Conservation (phyloP, 2,329 filamentous ascomycete species). For the Colletotrichum eremochloae region DNA sequence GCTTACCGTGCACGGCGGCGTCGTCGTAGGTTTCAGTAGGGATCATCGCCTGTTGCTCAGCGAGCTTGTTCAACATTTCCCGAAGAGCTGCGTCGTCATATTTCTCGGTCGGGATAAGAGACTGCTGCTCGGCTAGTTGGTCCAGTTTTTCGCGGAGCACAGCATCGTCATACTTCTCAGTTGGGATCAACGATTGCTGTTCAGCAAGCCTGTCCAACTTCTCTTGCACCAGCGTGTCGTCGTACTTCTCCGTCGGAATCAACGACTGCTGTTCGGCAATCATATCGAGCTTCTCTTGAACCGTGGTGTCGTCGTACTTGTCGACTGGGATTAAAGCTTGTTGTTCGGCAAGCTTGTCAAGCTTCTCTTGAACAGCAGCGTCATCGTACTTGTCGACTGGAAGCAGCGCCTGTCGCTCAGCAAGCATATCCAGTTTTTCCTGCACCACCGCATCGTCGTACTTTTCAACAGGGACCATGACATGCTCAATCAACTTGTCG, state of each 20-base stretch:
- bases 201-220: constrained; percentile 34
- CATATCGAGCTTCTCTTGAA: constrained; percentile 29
- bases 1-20: constrained; percentile 47
- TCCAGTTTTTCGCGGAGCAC: constrained; percentile 22
- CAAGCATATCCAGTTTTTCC: constrained; percentile 70
- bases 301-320: constrained; percentile 23
- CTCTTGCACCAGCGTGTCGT: constrained; percentile 20
- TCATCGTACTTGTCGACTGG: constrained; percentile 46
- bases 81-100: constrained; percentile 47
- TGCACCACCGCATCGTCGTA: constrained; percentile 60
- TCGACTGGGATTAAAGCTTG: constrained; percentile 55
- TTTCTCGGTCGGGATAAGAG: constrained; percentile 38
- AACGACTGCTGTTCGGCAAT: constrained; percentile 61
- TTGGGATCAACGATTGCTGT: constrained; percentile 59
- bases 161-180: constrained; percentile 26
- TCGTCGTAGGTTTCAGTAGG: constrained; percentile 45
- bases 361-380: constrained; percentile 46
- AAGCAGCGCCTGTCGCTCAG: constrained; percentile 14
- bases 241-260: constrained; percentile 25
- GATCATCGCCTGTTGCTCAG: constrained; percentile 30
- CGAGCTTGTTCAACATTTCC: constrained; percentile 54
- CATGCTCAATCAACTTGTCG: constrained; percentile 32
- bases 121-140: constrained; percentile 29
- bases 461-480: constrained; percentile 33
- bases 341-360: constrained; percentile 66